Conservation (phyloP, 2,329 filamentous ascomycete genomes). For the Xylariaceae sp. region DNA sequence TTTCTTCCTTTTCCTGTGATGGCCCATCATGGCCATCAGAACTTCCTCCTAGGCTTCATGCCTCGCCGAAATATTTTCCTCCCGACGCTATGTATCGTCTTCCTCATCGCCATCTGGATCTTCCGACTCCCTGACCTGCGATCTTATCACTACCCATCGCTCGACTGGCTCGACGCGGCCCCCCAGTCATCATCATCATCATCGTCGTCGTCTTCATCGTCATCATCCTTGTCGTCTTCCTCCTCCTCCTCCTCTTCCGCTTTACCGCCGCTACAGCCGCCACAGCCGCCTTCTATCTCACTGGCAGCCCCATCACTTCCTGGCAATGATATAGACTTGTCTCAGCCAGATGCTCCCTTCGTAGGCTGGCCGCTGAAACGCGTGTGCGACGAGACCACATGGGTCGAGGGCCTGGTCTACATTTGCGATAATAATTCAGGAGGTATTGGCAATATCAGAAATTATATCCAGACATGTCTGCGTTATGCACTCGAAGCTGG, state of each 20-base stretch:
- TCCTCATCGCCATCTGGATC: conserved; percentile 40
- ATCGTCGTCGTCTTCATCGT: conserved; percentile 1
- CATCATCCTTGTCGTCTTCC: not conserved
- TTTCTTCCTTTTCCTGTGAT: conserved; percentile 27
- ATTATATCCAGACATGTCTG: conserved; percentile 56
- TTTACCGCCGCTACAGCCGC: not conserved
- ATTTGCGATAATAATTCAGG: conserved; percentile 59
- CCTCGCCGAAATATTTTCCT: conserved; percentile 40
- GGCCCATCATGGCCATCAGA: conserved; percentile 37
- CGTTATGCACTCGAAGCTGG: conserved; percentile 56
- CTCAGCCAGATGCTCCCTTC: conserved; percentile 49
- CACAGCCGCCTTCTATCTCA: conserved; percentile 11
- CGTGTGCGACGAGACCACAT: conserved; percentile 50
- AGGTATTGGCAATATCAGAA: conserved; percentile 57
- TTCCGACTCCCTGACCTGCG: conserved; percentile 31
- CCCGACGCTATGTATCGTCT: conserved; percentile 38
- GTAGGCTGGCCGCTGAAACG: conserved; percentile 52
- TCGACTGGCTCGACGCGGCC: conserved; percentile 33
- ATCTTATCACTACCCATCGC: conserved; percentile 19
- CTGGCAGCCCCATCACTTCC: conserved; percentile 8
- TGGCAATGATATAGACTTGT: conserved; percentile 43
- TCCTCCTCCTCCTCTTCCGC: not conserved
- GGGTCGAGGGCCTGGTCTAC: conserved; percentile 51
- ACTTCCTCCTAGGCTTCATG: conserved; percentile 38
- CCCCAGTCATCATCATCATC: conserved; percentile 13